A percentile compares a stretch with the other conserved stretches of the same genome.
Evolutionary conservation across 2,329 filamentous ascomycete genomes (phyloP).

Genomic region (Colletotrichum trifolii): DNA sequence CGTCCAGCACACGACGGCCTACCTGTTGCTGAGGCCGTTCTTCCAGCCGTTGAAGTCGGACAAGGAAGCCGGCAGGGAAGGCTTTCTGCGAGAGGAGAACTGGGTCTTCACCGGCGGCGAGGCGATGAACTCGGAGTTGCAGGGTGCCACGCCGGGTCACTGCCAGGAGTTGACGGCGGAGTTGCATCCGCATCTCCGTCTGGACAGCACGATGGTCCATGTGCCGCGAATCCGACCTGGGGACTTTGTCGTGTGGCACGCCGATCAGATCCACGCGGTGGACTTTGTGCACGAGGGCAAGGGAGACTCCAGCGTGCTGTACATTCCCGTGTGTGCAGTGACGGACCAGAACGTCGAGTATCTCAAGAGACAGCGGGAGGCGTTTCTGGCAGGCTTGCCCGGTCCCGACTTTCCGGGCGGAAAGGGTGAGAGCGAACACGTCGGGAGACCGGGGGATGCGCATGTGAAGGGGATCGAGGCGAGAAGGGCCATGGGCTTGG

Average conservation of each 20-base stretch:
- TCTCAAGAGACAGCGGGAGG: constrained; percentile 75
- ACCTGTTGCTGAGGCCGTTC: constrained; percentile 85
- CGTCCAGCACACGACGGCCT: constrained; percentile 79
- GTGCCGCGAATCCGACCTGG: constrained; percentile 76
- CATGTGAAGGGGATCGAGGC: constrained; percentile 47
- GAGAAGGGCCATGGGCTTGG: constrained; percentile 58
- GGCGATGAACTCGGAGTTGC: constrained; percentile 68
- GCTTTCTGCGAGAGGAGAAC: constrained; percentile 63
- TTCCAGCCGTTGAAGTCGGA: constrained; percentile 63
- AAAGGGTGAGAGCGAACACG: constrained; percentile 69
- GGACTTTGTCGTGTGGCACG: constrained; percentile 87
- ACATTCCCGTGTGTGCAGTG: constrained; percentile 87
- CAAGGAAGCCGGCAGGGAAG: constrained; percentile 37
- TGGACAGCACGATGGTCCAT: constrained; percentile 77
- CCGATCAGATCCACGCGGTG: constrained; percentile 84
- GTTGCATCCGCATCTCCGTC: constrained; percentile 77
- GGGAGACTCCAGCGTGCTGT: constrained; percentile 84
- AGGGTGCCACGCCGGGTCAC: constrained; percentile 75
- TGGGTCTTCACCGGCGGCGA: constrained; percentile 65
- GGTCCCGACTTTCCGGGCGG: constrained; percentile 80
- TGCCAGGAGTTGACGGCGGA: constrained; percentile 74
- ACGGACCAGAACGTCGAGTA: constrained; percentile 81
- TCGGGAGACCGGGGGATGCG: constrained; percentile 57
- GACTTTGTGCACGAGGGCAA: constrained; percentile 80
- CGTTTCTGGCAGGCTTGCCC: constrained; percentile 75